Base-by-base conservation (phyloP, 2,329 filamentous ascomycete genomes). In the Fusarium longipes region DNA sequence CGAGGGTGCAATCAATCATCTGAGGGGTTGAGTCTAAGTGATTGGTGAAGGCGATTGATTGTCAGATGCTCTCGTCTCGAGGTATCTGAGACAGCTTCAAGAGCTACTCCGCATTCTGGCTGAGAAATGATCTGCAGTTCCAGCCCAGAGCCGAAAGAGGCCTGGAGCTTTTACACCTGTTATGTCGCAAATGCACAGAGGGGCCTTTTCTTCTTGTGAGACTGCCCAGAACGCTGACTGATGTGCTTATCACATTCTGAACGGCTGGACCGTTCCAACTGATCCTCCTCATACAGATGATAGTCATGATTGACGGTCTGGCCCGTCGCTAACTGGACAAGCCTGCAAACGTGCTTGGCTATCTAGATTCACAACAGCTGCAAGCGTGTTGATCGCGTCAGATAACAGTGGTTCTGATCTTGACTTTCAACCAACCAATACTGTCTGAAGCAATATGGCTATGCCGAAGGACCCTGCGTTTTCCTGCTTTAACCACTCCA, bases 81-180 rank as follows among this genome's bases (percentile, higher is more conserved):
- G 30, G 32, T 44, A 40, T 25, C 44, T 55, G 61, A 65, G 55
- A 65, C 63, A 65, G 48, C 61, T 65, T 47, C 30, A 50, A 44
- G 29, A 50, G 61, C 59, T 68, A 61, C 65, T 67, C 65, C 64
- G 64, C 64, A 64, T 47, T 52, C 54, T 65, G 49, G 40, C 38
- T 38, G 25, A 45, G 40, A 27, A 63, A 52, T 68, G 65, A 67
- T 67, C 65, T 67, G 38, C 64, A 38, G 42, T 56, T 60, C 58
- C 40, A 64, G 45, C 27, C 44, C 52, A 18, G 15, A 53, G 12
- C 43, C 38, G 40, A 45, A 17, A 48, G 39, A 48, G 44, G 43
- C 27, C 58, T 67, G 30, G 49, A 52, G 64, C 49, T 67, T 22
- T 22, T 30, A 48, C 20, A 48, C 30, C 30, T 48, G 17, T 35